Conservation (phyloP, 176 grass and related monocot species). For the Oryza officinalis region DNA sequence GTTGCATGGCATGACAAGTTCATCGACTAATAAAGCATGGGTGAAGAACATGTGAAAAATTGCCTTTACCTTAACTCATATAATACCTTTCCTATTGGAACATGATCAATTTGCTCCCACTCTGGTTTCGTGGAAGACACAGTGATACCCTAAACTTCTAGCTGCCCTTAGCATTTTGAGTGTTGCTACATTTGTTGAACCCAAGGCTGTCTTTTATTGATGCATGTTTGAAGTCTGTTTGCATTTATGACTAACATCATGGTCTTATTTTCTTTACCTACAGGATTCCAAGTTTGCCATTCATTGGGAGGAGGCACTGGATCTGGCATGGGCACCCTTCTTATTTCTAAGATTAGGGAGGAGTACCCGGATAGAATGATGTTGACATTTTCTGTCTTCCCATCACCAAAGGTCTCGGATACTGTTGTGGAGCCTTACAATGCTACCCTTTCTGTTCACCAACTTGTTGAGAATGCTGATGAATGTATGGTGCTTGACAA, state of each 20-base stretch:
- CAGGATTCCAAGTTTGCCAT: slow-evolving; percentile 98
- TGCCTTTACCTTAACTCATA: not conserved
- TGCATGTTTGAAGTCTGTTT: not conserved
- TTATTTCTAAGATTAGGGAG: slow-evolving; percentile 96
- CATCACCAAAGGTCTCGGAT: slow-evolving; percentile 95
- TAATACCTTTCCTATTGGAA: not conserved
- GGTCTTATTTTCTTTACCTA: slow-evolving; percentile 17
- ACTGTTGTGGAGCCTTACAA: slow-evolving; percentile 95
- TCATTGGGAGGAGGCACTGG: slow-evolving; percentile 95
- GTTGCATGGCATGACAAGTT: not conserved
- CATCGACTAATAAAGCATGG: not conserved
- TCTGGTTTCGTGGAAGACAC: not conserved
- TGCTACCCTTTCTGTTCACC: slow-evolving; percentile 91
- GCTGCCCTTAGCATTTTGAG: not conserved
- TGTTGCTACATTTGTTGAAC: not conserved
- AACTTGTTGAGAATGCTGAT: slow-evolving; percentile 92
- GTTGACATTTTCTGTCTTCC: slow-evolving; percentile 95
- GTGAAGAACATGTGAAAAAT: not conserved
- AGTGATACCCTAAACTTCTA: not conserved
- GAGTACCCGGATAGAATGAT: slow-evolving; percentile 95
- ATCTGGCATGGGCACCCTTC: slow-evolving; percentile 93
- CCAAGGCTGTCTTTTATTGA: not conserved
- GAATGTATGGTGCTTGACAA: slow-evolving; percentile 98
- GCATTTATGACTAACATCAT: slow-evolving; percentile 6
- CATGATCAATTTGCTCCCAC: not conserved